phyloP scores from a whole-genome alignment of 345 rosid species.

The Eucalyptus leucophloia region DNA sequence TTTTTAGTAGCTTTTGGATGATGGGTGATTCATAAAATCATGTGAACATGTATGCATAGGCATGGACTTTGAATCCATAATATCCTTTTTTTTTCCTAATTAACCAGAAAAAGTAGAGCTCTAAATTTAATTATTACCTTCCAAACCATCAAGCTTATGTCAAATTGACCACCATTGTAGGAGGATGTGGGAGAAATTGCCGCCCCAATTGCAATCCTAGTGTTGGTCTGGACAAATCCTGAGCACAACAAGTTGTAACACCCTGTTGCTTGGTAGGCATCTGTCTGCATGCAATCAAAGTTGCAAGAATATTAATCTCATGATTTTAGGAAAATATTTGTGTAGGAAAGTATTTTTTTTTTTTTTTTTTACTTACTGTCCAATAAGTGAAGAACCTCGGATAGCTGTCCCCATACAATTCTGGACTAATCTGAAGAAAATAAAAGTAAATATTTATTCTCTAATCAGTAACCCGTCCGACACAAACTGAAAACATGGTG shows the following conservation, averaged over 20 bases:
- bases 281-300: constrained; percentile 28
- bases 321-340: background rate
- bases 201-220: constrained; percentile 81
- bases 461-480: background rate
- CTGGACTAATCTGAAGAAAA: constrained; percentile 78
- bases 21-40: background rate
- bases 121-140: constrained; percentile 37
- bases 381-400: constrained; percentile 98
- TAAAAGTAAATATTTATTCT: background rate
- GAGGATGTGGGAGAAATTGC: constrained; percentile 92
- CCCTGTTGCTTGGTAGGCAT: constrained; percentile 93
- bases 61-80: background rate
- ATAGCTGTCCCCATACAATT: constrained; percentile 83
- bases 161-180: constrained; percentile 80
- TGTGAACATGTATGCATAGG: background rate
- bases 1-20: background rate
- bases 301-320: background rate
- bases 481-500: background rate
- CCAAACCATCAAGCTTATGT: constrained; percentile 87
- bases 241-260: constrained; percentile 96
- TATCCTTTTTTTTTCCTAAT: background rate
- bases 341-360: background rate
- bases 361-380: constrained; percentile 50
- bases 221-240: constrained; percentile 91
- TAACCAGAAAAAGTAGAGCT: background rate